These are phyloP conservation scores for Anthostomella pinea DNA, from an alignment of 2,329 filamentous ascomycete genomes.

Conservation along the genomic window DNA sequence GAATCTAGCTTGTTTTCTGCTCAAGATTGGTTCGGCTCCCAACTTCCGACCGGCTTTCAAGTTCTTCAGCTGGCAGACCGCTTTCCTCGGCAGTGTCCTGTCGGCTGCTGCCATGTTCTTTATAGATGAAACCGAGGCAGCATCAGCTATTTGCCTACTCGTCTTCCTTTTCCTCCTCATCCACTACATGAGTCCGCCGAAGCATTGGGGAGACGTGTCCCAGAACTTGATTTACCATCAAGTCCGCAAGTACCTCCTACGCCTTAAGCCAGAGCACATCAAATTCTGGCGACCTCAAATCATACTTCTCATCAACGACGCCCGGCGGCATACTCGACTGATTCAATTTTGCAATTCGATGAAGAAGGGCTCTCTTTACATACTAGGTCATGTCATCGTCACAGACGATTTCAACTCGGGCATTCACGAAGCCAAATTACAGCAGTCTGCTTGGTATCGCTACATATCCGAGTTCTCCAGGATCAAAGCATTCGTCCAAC, in stretches of 20 bases:
- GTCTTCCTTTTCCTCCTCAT: constrained; percentile 79
- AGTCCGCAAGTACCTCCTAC: constrained; percentile 80
- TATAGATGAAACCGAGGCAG: constrained; percentile 78
- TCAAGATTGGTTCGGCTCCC: constrained; percentile 83
- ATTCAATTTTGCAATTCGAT: constrained; percentile 90
- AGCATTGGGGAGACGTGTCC: constrained; percentile 86
- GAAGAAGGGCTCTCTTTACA: constrained; percentile 83
- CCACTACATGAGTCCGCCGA: constrained; percentile 81
- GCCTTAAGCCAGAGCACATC: constrained; percentile 83
- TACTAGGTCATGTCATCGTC: constrained; percentile 84
- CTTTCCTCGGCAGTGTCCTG: constrained; percentile 68
- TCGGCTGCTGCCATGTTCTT: constrained; percentile 87
- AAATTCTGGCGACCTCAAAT: constrained; percentile 94
- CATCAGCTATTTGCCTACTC: constrained; percentile 69
- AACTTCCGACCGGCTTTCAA: constrained; percentile 88
- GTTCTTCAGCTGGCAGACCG: constrained; percentile 85
- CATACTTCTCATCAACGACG: constrained; percentile 77
- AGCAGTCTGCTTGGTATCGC: constrained; percentile 80
- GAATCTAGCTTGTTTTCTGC: constrained; percentile 80
- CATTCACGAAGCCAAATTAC: constrained; percentile 75
- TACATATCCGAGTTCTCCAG: constrained; percentile 79
- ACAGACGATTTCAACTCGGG: constrained; percentile 76
- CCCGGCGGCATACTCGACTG: constrained; percentile 75
- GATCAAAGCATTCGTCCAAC: constrained; percentile 87
- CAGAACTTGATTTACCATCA: constrained; percentile 85